Conservation (phyloP, 2,329 filamentous ascomycete genomes). For the Pezicula rhizophila region DNA sequence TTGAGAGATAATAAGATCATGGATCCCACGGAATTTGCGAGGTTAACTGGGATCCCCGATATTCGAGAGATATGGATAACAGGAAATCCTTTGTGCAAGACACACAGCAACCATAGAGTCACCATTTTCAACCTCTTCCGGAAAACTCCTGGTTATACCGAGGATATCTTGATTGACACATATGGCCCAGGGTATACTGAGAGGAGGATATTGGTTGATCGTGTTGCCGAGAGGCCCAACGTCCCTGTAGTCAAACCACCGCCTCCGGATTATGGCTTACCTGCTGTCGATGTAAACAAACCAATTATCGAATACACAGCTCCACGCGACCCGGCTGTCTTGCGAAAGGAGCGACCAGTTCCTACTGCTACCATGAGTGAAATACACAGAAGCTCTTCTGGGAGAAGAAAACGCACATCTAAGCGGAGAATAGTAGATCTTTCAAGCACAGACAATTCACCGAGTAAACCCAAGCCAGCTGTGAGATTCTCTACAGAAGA, state of each 20-base stretch:
- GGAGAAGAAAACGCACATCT: conserved; percentile 51
- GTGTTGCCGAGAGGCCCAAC: conserved; percentile 67
- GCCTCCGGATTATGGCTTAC: conserved; percentile 50
- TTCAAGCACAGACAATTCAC: conserved; percentile 38
- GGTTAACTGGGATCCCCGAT: conserved; percentile 84
- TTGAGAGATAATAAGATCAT: conserved; percentile 83
- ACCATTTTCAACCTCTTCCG: conserved; percentile 96
- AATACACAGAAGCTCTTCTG: conserved; percentile 49
- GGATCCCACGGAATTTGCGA: conserved; percentile 86
- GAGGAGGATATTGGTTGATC: conserved; percentile 75
- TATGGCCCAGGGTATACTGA: conserved; percentile 79
- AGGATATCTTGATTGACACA: conserved; percentile 86
- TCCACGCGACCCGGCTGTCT: conserved; percentile 41
- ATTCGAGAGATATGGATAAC: conserved; percentile 89
- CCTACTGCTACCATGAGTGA: conserved; percentile 51
- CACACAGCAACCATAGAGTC: conserved; percentile 77
- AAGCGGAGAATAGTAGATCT: conserved; percentile 62
- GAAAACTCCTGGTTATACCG: conserved; percentile 78
- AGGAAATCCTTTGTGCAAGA: conserved; percentile 86
- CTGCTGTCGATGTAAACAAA: conserved; percentile 62
- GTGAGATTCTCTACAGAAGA: conserved; percentile 20
- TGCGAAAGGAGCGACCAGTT: conserved; percentile 51
- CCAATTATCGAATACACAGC: conserved; percentile 51
- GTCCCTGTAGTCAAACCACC: conserved; percentile 73
- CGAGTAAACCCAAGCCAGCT: conserved; percentile 13